Conservation (phyloP, 2,329 filamentous ascomycete genomes). For the Cladosporium sp. region DNA sequence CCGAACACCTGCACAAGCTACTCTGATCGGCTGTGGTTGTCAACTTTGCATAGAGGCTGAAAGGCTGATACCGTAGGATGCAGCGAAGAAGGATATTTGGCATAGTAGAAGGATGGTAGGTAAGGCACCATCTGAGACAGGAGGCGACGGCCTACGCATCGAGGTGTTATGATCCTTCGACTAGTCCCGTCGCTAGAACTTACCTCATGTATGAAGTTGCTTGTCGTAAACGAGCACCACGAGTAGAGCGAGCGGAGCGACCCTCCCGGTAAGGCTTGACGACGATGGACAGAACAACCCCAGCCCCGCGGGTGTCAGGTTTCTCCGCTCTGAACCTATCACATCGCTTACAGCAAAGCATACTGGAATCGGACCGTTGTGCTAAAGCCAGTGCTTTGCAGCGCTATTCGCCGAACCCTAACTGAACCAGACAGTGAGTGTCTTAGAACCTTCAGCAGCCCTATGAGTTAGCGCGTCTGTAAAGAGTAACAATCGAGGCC, state of each 20-base stretch:
- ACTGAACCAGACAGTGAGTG: no score
- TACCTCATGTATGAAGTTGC: background rate
- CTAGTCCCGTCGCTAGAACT: background rate
- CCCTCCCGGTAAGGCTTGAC: background rate
- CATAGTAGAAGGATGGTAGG: background rate
- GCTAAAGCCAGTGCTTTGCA: background rate
- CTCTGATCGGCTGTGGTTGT: background rate
- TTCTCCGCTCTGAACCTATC: background rate
- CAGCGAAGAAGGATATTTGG: background rate
- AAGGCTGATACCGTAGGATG: background rate
- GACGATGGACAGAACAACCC: background rate
- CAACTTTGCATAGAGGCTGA: background rate
- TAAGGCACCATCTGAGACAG: background rate
- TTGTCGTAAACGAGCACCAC: background rate
- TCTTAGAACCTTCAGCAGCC: no score
- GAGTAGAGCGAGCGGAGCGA: background rate
- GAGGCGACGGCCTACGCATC: background rate
- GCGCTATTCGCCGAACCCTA: background rate
- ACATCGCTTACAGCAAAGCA: background rate
- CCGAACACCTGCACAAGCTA: background rate
- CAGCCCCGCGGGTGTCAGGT: background rate
- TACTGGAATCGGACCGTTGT: background rate
- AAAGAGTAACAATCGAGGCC: no score
- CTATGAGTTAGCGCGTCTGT: no score
- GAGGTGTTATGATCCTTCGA: background rate